phyloP scores from a whole-genome alignment of 2,329 filamentous ascomycete genomes.

The Aspergillus luchuensis region DNA sequence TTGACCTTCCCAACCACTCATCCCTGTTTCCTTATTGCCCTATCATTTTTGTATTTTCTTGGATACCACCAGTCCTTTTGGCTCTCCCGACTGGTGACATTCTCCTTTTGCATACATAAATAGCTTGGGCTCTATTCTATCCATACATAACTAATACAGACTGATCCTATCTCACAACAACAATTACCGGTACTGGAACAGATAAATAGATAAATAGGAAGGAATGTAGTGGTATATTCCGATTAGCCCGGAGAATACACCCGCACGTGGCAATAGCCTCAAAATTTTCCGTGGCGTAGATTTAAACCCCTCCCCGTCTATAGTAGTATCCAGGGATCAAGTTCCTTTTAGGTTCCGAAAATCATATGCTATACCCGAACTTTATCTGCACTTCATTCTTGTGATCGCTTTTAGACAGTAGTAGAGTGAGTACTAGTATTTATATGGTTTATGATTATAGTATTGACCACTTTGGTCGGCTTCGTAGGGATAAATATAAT shows the following conservation, averaged over 20 bases:
- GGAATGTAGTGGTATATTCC: background rate
- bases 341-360: background rate
- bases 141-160: background rate
- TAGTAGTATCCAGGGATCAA: background rate
- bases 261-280: slow-evolving; percentile 4
- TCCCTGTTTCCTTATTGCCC: background rate
- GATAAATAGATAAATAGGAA: background rate
- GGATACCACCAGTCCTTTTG: background rate
- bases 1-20: background rate
- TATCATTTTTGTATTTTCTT: background rate
- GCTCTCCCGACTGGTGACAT: background rate
- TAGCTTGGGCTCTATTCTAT: no score
- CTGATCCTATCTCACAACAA: background rate
- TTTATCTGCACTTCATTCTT: background rate
- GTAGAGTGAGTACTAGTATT: no score
- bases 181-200: background rate
- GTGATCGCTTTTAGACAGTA: no score
- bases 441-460: no score
- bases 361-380: background rate
- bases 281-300: background rate
- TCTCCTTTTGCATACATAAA: no score
- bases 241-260: slow-evolving; percentile 1
- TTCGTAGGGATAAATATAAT: no score
- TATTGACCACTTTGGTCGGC: no score
- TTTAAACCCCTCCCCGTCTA: no score